Evolutionary conservation across 345 rosid genomes (phyloP).

Genomic region (Excoecaria agallocha): DNA sequence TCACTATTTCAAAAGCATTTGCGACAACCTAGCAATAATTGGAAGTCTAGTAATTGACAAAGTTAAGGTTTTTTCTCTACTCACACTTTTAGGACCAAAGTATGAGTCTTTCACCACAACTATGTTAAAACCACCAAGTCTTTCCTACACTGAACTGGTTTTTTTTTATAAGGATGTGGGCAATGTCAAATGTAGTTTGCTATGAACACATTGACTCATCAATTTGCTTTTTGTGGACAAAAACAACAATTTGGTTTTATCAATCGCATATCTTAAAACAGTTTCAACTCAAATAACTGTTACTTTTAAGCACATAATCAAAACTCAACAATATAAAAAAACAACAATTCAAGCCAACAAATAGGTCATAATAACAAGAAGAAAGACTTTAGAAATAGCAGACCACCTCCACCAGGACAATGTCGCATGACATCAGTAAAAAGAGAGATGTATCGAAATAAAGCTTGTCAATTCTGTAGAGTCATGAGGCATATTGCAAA

Average conservation of each 20-base stretch:
- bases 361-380: background rate
- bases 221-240: background rate
- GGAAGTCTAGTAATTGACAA: background rate
- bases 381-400: background rate
- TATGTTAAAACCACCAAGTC: too few relatives aligned
- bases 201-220: background rate
- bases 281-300: background rate
- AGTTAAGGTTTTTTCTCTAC: conserved; percentile 10
- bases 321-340: background rate
- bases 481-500: background rate
- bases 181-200: background rate
- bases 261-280: background rate
- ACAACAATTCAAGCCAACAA: background rate
- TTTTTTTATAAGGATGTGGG: background rate
- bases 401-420: background rate
- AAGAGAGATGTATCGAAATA: background rate
- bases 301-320: background rate
- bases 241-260: background rate
- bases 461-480: background rate
- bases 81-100: background rate
- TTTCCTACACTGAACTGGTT: background rate
- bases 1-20: conserved; percentile 2
- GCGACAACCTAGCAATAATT: conserved; percentile 5
- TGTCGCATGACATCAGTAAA: background rate
- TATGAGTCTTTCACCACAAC: conserved; percentile 18